phyloP scores from a whole-genome alignment of 2,329 filamentous ascomycete species.

The Penicillium hesseltinei region DNA sequence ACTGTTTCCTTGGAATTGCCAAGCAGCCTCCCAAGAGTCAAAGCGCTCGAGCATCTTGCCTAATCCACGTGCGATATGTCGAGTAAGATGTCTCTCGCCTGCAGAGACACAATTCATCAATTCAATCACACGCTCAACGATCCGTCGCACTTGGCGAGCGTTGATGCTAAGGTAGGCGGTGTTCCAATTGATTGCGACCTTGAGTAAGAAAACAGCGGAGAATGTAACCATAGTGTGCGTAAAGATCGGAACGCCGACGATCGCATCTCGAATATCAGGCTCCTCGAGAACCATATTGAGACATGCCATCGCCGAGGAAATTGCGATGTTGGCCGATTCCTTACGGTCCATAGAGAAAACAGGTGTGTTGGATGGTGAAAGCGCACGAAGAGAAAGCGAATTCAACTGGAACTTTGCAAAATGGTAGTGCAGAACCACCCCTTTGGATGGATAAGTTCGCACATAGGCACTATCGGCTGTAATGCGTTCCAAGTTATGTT shows the following conservation, averaged over 20 bases:
- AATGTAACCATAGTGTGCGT: constrained; percentile 49
- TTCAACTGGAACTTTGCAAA: constrained; percentile 56
- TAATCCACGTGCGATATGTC: constrained; percentile 43
- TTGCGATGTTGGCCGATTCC: constrained; percentile 47
- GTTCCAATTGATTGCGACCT: constrained; percentile 47
- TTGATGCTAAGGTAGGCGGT: constrained; percentile 43
- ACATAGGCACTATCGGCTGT: constrained; percentile 47
- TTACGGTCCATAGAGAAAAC: constrained; percentile 46
- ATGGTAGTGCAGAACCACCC: constrained; percentile 53
- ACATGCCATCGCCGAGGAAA: constrained; percentile 48
- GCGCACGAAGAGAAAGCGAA: constrained; percentile 41
- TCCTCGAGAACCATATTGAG: constrained; percentile 51
- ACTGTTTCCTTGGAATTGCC: constrained; percentile 24
- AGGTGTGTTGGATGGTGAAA: constrained; percentile 44
- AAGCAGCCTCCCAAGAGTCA: constrained; percentile 40
- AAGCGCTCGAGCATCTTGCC: constrained; percentile 45
- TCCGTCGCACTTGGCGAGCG: constrained; percentile 37
- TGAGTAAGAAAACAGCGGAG: constrained; percentile 47
- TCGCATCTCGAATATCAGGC: constrained; percentile 48
- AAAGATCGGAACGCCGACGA: constrained; percentile 49
- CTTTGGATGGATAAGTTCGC: constrained; percentile 51
- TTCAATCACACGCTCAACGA: constrained; percentile 42
- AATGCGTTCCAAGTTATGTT: constrained; percentile 7
- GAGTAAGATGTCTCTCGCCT: constrained; percentile 43
- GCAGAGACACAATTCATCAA: constrained; percentile 42